Conservation (phyloP, 2,329 filamentous ascomycete genomes). For the Aspergillus ibericus region DNA sequence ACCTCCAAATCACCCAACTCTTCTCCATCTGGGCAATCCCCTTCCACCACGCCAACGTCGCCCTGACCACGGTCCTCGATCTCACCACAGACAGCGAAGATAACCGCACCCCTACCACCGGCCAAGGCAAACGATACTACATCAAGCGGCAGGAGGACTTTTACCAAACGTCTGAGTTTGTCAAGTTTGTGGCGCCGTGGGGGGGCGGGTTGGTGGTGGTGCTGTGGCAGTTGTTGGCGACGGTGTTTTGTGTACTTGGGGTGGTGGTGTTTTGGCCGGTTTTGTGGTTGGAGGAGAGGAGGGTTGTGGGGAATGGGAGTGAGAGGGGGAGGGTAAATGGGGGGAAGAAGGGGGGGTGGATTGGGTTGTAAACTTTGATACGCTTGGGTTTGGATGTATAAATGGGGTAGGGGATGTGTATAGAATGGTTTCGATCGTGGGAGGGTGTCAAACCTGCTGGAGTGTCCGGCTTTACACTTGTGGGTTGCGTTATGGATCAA, state of each 20-base stretch:
- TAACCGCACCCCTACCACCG: conserved; percentile 8
- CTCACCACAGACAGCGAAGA: conserved; percentile 52
- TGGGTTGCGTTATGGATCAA: no score
- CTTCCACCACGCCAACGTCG: conserved; percentile 67
- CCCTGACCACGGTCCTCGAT: conserved; percentile 66
- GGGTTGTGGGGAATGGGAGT: conserved; percentile 17
- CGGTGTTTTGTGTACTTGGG: conserved; percentile 64
- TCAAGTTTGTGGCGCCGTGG: conserved; percentile 68
- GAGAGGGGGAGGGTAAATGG: background rate
- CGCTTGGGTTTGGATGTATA: no score
- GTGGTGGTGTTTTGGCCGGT: conserved; percentile 54
- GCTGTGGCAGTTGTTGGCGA: conserved; percentile 65
- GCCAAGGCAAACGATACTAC: conserved; percentile 58
- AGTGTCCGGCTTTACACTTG: no score
- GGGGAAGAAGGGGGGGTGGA: background rate
- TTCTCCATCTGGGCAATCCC: conserved; percentile 78
- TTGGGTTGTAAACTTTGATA: no score
- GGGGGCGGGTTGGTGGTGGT: conserved; percentile 59
- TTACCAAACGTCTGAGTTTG: conserved; percentile 73
- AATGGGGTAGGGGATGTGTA: no score
- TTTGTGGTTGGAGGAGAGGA: conserved; percentile 50
- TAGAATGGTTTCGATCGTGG: no score
- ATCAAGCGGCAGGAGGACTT: conserved; percentile 77
- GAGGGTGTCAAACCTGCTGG: no score
- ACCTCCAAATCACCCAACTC: conserved; percentile 70